phyloP scores from a whole-genome alignment of 768 basidiomycete genomes.

The Fomitopsis serialis region DNA sequence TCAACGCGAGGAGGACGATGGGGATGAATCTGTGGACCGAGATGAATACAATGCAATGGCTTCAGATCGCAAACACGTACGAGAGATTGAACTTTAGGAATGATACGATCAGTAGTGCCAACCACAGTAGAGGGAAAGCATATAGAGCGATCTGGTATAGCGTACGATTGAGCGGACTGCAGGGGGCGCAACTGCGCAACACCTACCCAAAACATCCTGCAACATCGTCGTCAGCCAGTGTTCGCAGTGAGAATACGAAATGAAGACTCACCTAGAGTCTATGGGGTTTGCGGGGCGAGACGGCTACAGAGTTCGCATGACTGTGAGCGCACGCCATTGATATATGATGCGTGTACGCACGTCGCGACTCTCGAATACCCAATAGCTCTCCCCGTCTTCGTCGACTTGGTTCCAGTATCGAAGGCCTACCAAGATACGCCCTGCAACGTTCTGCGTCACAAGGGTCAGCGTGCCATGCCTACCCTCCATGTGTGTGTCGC shows the following conservation, averaged over 20 bases:
- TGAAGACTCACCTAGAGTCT: constrained; percentile 66
- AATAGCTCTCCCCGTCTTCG: constrained; percentile 91
- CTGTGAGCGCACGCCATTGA: neutral
- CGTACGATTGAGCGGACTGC: neutral
- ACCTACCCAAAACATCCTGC: constrained; percentile 89
- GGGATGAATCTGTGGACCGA: constrained; percentile 71
- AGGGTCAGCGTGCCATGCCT: neutral
- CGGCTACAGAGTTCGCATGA: constrained; percentile 43
- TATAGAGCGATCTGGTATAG: constrained; percentile 85
- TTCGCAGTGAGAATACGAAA: neutral
- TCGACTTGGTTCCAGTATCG: constrained; percentile 99
- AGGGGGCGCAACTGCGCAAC: neutral
- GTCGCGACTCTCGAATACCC: constrained; percentile 98
- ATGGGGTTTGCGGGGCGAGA: constrained; percentile 83
- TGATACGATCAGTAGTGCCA: constrained; percentile 81
- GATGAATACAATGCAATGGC: too few relatives aligned
- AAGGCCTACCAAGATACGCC: constrained; percentile 88
- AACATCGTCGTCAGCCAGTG: constrained; percentile 7
- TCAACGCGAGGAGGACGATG: constrained; percentile 87
- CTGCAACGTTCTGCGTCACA: constrained; percentile 76
- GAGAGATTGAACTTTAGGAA: constrained; percentile 83
- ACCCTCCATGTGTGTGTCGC: constrained; percentile 17
- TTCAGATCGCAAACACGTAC: constrained; percentile 46
- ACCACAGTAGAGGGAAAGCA: constrained; percentile 85
- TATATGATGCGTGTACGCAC: constrained; percentile 42